Evolutionary conservation across 2,329 filamentous ascomycete species (phyloP), one percentile per base, ranked within the genome.

Genomic region (Periconia digitata): DNA sequence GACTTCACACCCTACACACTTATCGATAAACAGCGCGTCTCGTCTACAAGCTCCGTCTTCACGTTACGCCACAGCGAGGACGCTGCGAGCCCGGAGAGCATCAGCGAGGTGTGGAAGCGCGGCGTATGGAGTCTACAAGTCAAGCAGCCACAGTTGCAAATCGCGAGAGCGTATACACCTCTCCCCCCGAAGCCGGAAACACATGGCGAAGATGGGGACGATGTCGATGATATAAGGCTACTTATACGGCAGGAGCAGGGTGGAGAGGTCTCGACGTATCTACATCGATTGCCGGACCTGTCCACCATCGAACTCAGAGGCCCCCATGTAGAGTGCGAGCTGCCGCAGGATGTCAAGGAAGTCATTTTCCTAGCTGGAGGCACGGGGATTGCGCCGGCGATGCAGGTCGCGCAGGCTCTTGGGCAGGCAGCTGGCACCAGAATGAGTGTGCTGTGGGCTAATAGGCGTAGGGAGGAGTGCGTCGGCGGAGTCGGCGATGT

Each of bases 121-220:
- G 87, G 88, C 4, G 79, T 95, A 36, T 95, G 90, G 87, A 91
- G 87, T 54, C 86, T 97, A 27, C 88, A 96, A 75, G 85, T 96
- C 65, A 96, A 95, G 74, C 94, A 97, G 74, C 94, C 94, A 2
- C 86, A 96, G 69, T 74, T 97, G 48, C 92, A 96, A 72, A 95
- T 99, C 59, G 89, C 90, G 37, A 78, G 94, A 53, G 85, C 90
- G 49, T 99, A 99, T 72, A 97, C 94, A 3, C 91, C 92, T 0
- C 76, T 99, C 0, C 92, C 90, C 0, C 80, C 84, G 2, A 69
- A 24, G 56, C 68, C 27, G 73, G 77, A 35, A 67, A 47, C 38
- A n/a, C 7, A 27, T 40, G 47, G 44, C 24, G 53, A 53, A 20
- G 54, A 56, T 7, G 57, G 58, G 7, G 64, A 71, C 24, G 58